Percentiles rank a stretch among this genome's conserved stretches.
These are phyloP conservation scores for Rubia balearica DNA, from an alignment of 305 asterid genomes.

Conservation along the genomic window DNA sequence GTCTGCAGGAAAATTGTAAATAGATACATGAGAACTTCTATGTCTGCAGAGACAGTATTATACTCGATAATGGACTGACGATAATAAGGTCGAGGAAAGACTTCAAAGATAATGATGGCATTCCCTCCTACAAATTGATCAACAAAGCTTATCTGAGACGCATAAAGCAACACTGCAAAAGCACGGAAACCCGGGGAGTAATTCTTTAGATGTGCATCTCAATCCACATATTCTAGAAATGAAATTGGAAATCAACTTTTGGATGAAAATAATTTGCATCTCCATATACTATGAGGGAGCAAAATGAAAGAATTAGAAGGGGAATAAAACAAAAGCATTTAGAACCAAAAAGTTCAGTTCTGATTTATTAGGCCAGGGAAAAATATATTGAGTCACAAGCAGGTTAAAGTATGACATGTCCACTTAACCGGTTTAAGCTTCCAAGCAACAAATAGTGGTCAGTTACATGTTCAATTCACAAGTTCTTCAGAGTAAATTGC, in stretches of 20 bases:
- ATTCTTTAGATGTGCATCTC: background rate
- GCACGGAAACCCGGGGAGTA: background rate
- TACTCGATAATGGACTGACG: background rate
- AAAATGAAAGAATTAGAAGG: background rate
- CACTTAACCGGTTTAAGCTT: background rate
- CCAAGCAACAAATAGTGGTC: background rate
- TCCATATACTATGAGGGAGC: background rate
- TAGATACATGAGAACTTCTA: background rate
- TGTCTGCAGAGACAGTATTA: background rate
- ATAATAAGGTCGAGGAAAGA: background rate
- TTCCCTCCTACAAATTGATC: background rate
- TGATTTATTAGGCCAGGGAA: background rate
- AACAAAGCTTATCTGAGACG: background rate
- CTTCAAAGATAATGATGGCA: background rate
- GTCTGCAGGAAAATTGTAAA: constrained; percentile 37
- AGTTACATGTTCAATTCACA: background rate
- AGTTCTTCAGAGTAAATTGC: background rate
- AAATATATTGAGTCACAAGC: background rate
- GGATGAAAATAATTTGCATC: background rate
- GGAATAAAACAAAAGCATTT: background rate
- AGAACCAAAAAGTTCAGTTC: background rate
- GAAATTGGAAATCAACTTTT: background rate
- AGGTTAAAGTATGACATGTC: background rate
- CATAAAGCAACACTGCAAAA: background rate
- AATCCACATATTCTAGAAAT: background rate